phyloP scores from a whole-genome alignment of 192 early-diverging fungal species.

The Coemansia reversa region DNA sequence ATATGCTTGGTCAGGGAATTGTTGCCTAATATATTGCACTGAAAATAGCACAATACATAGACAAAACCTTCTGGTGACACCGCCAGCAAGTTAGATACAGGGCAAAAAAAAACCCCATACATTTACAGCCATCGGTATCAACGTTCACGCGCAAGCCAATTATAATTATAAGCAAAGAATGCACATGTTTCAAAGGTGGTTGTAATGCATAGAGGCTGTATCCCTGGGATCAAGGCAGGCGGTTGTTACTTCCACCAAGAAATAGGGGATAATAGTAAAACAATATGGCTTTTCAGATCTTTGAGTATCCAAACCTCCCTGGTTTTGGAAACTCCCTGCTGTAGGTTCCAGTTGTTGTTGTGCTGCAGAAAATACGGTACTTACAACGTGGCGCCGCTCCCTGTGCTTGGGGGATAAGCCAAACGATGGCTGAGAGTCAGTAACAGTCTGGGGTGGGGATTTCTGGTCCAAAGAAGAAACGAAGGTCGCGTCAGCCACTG shows the following conservation, averaged over 20 bases:
- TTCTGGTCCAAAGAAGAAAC: not conserved
- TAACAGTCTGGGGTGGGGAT: not conserved
- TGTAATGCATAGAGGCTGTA: not conserved
- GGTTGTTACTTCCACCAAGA: not conserved
- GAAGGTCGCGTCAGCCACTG: not conserved
- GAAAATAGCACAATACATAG: not conserved
- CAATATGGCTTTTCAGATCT: not conserved
- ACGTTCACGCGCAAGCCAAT: not conserved
- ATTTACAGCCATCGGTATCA: not conserved
- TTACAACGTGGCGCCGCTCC: slow-evolving; percentile 26
- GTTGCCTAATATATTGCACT: not conserved
- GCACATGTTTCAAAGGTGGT: not conserved
- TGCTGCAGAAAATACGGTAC: slow-evolving; percentile 9
- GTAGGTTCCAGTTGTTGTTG: not conserved
- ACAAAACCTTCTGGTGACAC: too few species aligned
- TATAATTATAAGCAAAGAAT: not conserved
- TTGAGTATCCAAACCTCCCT: not conserved
- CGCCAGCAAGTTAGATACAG: not conserved
- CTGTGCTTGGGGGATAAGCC: slow-evolving; percentile 7
- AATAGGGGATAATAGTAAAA: not conserved
- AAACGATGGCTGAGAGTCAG: slow-evolving; percentile 6
- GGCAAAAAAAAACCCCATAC: not conserved
- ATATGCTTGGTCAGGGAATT: not conserved
- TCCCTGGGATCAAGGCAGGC: not conserved
- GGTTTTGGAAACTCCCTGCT: not conserved